These are phyloP conservation scores for Fagus sylvatica DNA, from an alignment of 306 rosid species.

Conservation along the genomic window DNA sequence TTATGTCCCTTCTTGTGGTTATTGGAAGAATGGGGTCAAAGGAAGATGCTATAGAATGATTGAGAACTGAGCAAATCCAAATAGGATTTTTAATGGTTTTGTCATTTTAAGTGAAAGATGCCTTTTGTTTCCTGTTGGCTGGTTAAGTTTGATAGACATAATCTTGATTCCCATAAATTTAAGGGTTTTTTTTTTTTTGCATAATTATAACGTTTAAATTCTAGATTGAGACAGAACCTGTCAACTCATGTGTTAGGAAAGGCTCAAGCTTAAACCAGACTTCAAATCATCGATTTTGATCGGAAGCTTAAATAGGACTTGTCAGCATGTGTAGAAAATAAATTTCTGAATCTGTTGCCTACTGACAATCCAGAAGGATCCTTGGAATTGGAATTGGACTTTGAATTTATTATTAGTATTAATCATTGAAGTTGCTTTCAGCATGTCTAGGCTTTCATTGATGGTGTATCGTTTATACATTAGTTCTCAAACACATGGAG, in stretches of 20 bases:
- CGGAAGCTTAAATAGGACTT: background rate
- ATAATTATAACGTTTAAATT: background rate
- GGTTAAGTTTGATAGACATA: background rate
- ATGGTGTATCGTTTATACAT: too few species aligned
- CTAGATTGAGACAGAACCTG: background rate
- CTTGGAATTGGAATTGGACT: background rate
- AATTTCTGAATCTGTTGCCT: background rate
- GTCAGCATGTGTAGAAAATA: background rate
- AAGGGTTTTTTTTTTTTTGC: background rate
- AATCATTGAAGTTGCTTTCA: background rate
- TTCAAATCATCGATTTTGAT: background rate
- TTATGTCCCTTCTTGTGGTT: background rate
- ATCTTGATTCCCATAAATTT: background rate
- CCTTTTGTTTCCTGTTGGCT: background rate
- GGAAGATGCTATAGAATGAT: background rate
- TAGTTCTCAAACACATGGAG: too few species aligned
- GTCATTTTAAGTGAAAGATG: background rate
- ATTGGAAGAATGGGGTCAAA: background rate
- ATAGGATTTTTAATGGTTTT: background rate
- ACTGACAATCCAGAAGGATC: background rate
- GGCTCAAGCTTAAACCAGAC: background rate
- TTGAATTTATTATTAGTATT: background rate
- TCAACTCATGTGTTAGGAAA: background rate
- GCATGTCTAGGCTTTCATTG: too few species aligned
- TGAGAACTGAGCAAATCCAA: background rate